These are phyloP conservation scores for Cocos nucifera DNA, from an alignment of 176 grass and related monocot species.

Conservation along the genomic window DNA sequence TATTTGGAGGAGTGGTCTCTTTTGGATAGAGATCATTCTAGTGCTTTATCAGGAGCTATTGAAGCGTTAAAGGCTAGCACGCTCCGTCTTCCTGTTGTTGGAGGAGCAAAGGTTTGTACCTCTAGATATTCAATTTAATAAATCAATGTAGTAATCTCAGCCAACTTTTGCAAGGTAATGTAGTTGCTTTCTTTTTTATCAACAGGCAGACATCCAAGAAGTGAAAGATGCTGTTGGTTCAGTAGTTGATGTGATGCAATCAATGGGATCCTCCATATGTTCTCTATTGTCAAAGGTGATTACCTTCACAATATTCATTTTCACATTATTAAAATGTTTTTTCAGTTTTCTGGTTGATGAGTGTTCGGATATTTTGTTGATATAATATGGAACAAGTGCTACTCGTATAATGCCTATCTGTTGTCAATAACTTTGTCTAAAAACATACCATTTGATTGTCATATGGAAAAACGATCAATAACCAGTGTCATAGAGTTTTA, in stretches of 20 bases:
- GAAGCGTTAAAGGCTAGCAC: constrained; percentile 94
- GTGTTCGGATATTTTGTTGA: too few species aligned
- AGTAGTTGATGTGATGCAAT: constrained; percentile 68
- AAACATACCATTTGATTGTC: too few species aligned
- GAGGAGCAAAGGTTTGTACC: constrained; percentile 76
- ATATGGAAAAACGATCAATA: too few species aligned
- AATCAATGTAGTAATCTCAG: constrained; percentile 4
- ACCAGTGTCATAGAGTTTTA: too few species aligned
- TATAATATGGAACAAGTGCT: too few species aligned
- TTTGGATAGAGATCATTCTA: constrained; percentile 76
- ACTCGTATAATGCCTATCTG: too few species aligned
- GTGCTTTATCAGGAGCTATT: constrained; percentile 63
- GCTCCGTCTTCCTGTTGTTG: constrained; percentile 83
- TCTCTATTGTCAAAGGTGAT: constrained; percentile 71
- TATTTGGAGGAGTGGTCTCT: constrained; percentile 80
- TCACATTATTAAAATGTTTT: not conserved
- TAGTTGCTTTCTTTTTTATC: constrained; percentile 6
- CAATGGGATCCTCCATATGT: constrained; percentile 70
- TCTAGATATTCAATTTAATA: constrained; percentile 5
- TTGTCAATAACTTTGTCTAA: too few species aligned
- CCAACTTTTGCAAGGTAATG: constrained; percentile 14
- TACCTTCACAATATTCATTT: not conserved
- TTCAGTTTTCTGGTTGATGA: too few species aligned
- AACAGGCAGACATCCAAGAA: constrained; percentile 65
- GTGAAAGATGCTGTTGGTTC: constrained; percentile 80